These are phyloP conservation scores for Lentinula guzmanii DNA, from an alignment of 768 basidiomycete species.

Conservation along the genomic window DNA sequence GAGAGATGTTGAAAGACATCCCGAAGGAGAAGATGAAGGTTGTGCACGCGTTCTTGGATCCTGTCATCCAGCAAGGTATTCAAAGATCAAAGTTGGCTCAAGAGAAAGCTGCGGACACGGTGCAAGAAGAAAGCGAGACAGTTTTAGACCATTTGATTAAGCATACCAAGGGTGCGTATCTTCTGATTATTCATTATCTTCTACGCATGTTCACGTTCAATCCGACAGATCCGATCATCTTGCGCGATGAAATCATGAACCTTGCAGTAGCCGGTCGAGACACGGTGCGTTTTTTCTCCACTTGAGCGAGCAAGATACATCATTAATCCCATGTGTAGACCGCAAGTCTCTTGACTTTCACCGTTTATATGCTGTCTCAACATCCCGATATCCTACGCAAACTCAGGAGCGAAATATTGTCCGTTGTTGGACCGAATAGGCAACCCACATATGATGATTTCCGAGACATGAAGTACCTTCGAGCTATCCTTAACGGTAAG, in stretches of 20 bases:
- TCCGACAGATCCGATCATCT: slow-evolving; percentile 28
- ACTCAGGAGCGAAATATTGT: slow-evolving; percentile 46
- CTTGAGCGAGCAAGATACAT: background rate
- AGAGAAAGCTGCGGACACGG: slow-evolving; percentile 11
- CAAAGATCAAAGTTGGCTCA: slow-evolving; percentile 23
- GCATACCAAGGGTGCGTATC: slow-evolving; percentile 40
- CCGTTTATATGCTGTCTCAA: slow-evolving; percentile 48
- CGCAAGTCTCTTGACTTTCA: slow-evolving; percentile 46
- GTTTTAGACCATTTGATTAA: slow-evolving; percentile 50
- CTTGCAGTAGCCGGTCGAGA: slow-evolving; percentile 40
- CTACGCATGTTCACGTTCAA: background rate
- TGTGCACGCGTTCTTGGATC: slow-evolving; percentile 46
- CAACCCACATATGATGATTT: slow-evolving; percentile 51
- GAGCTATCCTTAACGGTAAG: slow-evolving; percentile 51
- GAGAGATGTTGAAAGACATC: slow-evolving; percentile 47
- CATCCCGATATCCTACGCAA: slow-evolving; percentile 38
- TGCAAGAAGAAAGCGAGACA: slow-evolving; percentile 33
- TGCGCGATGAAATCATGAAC: slow-evolving; percentile 40
- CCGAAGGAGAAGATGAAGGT: slow-evolving; percentile 38
- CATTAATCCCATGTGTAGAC: slow-evolving; percentile 24
- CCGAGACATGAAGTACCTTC: slow-evolving; percentile 51
- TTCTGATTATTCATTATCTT: background rate
- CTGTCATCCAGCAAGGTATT: slow-evolving; percentile 35
- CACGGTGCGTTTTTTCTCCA: slow-evolving; percentile 20
- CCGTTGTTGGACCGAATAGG: slow-evolving; percentile 32